Conservation (phyloP, 352 stramenopile genomes). For the Elongisporangium prolatum region DNA sequence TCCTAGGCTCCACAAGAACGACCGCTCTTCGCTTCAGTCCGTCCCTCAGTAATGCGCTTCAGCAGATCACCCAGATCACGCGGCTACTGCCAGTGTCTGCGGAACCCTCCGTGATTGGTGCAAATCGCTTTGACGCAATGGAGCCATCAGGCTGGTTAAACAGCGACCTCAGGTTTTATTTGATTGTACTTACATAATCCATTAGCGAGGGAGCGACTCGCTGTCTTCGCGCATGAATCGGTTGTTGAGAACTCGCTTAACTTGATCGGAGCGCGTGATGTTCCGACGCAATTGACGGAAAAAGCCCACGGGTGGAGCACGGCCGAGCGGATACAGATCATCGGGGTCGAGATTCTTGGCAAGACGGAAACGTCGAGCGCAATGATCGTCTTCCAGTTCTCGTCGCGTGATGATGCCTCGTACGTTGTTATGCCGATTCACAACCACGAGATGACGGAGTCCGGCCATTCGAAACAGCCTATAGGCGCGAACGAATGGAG, state of each 20-base stretch:
- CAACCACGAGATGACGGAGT: slow-evolving; percentile 93
- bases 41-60: neutral
- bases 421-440: slow-evolving; percentile 92
- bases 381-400: slow-evolving; percentile 83
- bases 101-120: neutral
- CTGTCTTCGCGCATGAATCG: slow-evolving; percentile 10
- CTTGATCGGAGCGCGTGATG: slow-evolving; percentile 65
- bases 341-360: slow-evolving; percentile 69
- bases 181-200: neutral
- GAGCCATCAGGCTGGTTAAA: too few relatives aligned
- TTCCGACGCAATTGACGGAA: slow-evolving; percentile 57
- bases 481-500: slow-evolving; percentile 94
- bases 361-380: slow-evolving; percentile 67
- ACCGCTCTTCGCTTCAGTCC: neutral
- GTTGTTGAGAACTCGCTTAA: slow-evolving; percentile 66
- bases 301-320: slow-evolving; percentile 46
- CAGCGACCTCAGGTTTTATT: neutral
- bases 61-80: neutral
- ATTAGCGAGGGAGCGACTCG: neutral
- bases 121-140: neutral
- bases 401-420: slow-evolving; percentile 83
- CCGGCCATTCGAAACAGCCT: slow-evolving; percentile 96
- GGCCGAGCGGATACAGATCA: slow-evolving; percentile 65
- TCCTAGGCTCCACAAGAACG: neutral
- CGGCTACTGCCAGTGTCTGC: neutral